Percentiles rank a stretch among this genome's conserved stretches.
Evolutionary conservation across 2,329 filamentous ascomycete genomes (phyloP).

Genomic region (Aspergillus costaricaensis): DNA sequence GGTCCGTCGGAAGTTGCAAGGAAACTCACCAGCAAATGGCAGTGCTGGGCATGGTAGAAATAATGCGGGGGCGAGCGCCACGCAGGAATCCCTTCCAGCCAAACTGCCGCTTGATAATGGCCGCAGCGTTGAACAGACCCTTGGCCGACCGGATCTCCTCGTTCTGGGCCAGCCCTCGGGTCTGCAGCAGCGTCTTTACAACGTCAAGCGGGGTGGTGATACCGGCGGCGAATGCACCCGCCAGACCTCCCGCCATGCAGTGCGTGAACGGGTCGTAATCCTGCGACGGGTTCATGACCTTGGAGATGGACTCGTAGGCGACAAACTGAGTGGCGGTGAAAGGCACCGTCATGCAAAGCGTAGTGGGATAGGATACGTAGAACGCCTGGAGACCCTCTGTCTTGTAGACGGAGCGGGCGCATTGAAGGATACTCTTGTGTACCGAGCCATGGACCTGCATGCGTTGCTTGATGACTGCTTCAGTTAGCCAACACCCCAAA

Average conservation of each 20-base stretch:
- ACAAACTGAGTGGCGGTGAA: constrained; percentile 98
- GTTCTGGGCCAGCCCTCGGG: constrained; percentile 79
- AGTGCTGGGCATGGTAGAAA: constrained; percentile 97
- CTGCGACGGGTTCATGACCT: constrained; percentile 78
- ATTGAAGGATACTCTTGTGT: constrained; percentile 83
- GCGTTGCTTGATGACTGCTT: constrained; percentile 92
- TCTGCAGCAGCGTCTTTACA: constrained; percentile 96
- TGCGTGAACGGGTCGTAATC: constrained; percentile 90
- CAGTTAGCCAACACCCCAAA: constrained; percentile 11
- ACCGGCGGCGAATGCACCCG: constrained; percentile 89
- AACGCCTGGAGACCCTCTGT: constrained; percentile 88
- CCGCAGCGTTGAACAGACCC: constrained; percentile 75
- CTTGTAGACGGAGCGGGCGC: constrained; percentile 82
- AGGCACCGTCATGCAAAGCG: constrained; percentile 95
- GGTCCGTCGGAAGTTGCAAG: not conserved
- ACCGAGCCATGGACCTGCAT: constrained; percentile 98
- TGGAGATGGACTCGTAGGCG: constrained; percentile 95
- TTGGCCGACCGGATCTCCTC: constrained; percentile 81
- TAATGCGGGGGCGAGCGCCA: constrained; percentile 83
- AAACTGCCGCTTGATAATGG: constrained; percentile 79
- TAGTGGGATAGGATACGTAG: constrained; percentile 98
- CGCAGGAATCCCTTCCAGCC: constrained; percentile 89
- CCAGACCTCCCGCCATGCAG: constrained; percentile 86
- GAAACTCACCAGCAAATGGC: constrained; percentile 92
- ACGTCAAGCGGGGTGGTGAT: constrained; percentile 96